phyloP scores from a whole-genome alignment of 1,139 yeast genomes.

The Lodderomyces orthopsilosis region DNA sequence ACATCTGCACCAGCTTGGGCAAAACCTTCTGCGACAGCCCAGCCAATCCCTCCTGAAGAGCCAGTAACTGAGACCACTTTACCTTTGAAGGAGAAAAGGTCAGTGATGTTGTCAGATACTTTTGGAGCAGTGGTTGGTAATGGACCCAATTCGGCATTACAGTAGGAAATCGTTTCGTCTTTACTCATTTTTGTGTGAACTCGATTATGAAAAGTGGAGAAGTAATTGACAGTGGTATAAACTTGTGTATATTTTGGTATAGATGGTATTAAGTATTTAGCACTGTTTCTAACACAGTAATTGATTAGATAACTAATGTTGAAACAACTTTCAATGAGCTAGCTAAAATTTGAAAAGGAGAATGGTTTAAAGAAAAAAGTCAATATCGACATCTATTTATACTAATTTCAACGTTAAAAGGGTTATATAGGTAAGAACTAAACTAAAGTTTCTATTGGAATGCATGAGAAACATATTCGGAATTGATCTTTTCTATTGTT shows the following conservation, averaged over 20 bases:
- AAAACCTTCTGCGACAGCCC: conserved; percentile 43
- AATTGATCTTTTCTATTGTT: background rate
- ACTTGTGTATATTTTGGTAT: background rate
- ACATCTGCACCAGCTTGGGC: conserved; percentile 46
- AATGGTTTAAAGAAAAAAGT: no score
- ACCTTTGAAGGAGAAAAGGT: conserved; percentile 34
- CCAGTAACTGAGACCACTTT: conserved; percentile 45
- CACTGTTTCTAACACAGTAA: background rate
- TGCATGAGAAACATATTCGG: no score
- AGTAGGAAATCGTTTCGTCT: conserved; percentile 10
- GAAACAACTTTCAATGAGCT: no score
- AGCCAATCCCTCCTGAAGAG: conserved; percentile 47
- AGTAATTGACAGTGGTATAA: background rate
- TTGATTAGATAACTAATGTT: background rate
- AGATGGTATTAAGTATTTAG: background rate
- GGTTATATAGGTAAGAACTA: no score
- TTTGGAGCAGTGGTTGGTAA: conserved; percentile 41
- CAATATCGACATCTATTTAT: background rate
- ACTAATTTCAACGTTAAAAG: no score
- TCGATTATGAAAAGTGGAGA: background rate
- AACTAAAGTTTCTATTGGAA: no score
- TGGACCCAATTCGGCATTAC: conserved; percentile 36
- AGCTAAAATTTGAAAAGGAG: background rate
- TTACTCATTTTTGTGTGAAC: conserved; percentile 6
- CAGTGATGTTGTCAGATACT: conserved; percentile 31